Evolutionary conservation across 495 filamentous ascomycete genomes (phyloP), one percentile per base, ranked within the genome.

Genomic region (Neurospora sp.): DNA sequence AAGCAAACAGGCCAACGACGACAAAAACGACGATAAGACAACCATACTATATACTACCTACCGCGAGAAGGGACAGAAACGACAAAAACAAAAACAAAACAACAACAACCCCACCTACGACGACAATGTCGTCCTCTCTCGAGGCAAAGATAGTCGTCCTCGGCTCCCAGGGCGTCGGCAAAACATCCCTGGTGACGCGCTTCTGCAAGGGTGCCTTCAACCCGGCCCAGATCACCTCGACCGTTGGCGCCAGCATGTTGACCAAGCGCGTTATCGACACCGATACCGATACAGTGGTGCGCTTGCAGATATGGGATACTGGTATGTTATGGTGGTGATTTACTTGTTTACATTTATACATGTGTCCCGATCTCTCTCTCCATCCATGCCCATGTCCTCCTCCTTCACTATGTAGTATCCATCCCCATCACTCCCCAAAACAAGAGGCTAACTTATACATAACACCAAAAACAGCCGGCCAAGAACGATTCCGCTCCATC

Each of bases 61-160:
- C 20, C 27, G 14, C 53, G 53, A 61, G 53, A 14, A 61, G 14
- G 11, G 11, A 31, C 22, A 37, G 12, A 66, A 66, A 74, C 3
- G 11, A 69, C 69, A n/a, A 68, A 35, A 72, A 39, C 41, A 72
- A 66, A 42, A 68, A 81, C 78, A 14, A 40, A 79, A 76, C 82
- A 79, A 76, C 18, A 1, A 35, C 27, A 66, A 66, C 53, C 53
- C 14, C 27, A 18, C 53, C 14, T 35, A 18, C 27, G 27, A 37
- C 53, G 27, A 66, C 8, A 75, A 92, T 91, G 90, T 90, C 89
- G 81, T 90, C 89, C 75, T 89, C 87, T 72, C 89, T 97, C 73
- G 94, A 97, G 84, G 94, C 94, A 76, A 97, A 97, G 82, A 94
- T 97, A 71, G 94, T 96, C 76, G 90, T 97, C 72, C 88, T 97